Evolutionary conservation across 2,329 filamentous ascomycete species (phyloP).

Genomic region (Cercospora zeae-maydis): DNA sequence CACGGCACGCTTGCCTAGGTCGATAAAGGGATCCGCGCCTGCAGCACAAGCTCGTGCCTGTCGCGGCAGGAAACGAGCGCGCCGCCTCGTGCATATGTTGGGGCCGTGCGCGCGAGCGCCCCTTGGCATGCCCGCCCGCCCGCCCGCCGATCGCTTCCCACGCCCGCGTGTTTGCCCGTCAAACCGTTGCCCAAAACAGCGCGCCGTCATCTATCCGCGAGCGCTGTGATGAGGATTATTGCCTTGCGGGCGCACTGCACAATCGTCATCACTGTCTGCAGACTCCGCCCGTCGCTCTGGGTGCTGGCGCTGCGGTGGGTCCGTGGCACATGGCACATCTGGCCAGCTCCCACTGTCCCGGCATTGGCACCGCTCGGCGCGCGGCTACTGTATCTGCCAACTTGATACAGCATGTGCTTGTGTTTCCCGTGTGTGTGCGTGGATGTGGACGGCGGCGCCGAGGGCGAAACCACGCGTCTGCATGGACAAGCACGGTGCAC

Average conservation of each 20-base stretch:
- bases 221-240: not conserved
- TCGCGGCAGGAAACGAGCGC: not conserved
- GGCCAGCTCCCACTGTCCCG: no score
- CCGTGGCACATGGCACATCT: not conserved
- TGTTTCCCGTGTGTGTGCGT: no score
- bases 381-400: not conserved
- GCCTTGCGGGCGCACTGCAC: no score
- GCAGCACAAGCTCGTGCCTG: not conserved
- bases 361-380: not conserved
- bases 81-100: no score
- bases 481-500: not conserved
- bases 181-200: not conserved
- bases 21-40: conserved; percentile 1
- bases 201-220: not conserved
- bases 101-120: no score
- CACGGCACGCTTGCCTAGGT: not conserved
- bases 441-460: no score
- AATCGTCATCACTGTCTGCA: no score
- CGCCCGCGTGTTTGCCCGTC: not conserved
- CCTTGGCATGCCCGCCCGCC: not conserved
- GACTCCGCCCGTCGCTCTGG: not conserved
- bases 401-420: not conserved
- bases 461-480: not conserved
- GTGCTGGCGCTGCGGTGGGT: not conserved
- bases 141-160: conserved; percentile 2